Evolutionary conservation across 2,329 filamentous ascomycete genomes (phyloP), one percentile per base, ranked within the genome.

Genomic region (Ophiostoma montium): DNA sequence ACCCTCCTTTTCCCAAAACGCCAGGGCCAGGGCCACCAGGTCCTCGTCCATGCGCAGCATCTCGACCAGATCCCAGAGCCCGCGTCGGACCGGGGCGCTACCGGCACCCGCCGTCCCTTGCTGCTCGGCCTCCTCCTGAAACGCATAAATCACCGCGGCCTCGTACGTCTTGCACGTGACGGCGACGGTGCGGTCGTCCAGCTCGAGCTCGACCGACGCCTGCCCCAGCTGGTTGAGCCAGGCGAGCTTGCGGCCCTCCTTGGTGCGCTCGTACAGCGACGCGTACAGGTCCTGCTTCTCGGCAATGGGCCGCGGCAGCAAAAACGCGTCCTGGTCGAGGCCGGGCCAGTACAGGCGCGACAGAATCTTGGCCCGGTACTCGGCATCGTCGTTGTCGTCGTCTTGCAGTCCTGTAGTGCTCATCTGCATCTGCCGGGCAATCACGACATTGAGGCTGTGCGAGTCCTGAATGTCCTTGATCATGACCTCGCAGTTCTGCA

Each of bases 401-500:
- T n/a, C n/a, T n/a, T n/a, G 32, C 33, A 23, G 32, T 18, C 11
- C 9, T 16, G 9, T 35, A 32, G 23, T n/a, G n/a, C 8, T 9
- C 23, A 23, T 30, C 30, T n/a, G n/a, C 15, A 42, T 42, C 16
- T 30, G 39, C 23, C 15, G n/a, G 16, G 16, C 23, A 10, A 42
- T 42, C 13, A 15, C 6, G 9, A 10, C 3, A 42, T 46, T 36
- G 52, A 94, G 77, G 38, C 78, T 75, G 53, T 75, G 74, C 1
- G 88, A 94, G 59, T 95, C 89, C 55, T 84, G 76, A 33, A 96
- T 84, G 62, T 98, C 92, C 55, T 84, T 86, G 50, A 98, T 76
- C 92, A 98, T 98, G 58, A 98, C 92, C 61, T 98, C 90, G 63
- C 89, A 95, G 45, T 86, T 85, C 62, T 96, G 92, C 42, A 98